Conservation (phyloP, 331 rosid genomes). For the Pyracantha coccinea region DNA sequence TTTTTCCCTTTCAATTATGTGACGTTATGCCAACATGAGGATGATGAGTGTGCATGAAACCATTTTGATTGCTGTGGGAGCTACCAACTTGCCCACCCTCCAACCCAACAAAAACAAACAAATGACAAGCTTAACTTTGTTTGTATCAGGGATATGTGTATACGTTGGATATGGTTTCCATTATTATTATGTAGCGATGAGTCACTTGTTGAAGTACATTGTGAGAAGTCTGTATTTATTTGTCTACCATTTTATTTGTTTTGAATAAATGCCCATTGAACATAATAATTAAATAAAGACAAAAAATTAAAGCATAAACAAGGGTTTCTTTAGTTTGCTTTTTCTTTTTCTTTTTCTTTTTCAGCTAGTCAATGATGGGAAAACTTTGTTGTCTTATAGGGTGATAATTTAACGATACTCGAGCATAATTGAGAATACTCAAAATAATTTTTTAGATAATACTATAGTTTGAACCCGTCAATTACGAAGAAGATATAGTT, state of each 20-base stretch:
- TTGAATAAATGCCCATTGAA: too few relatives aligned
- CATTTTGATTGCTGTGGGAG: not conserved
- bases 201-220: not conserved
- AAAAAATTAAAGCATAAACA: not conserved
- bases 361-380: not conserved
- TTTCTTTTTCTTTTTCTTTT: not conserved
- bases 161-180: not conserved
- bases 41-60: not conserved
- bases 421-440: not conserved
- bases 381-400: not conserved
- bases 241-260: too few relatives aligned
- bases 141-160: not conserved
- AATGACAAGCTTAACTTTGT: not conserved
- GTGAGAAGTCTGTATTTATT: not conserved
- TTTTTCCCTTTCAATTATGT: not conserved
- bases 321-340: not conserved
- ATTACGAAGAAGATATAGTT: not conserved
- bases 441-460: not conserved
- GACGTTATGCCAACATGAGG: not conserved
- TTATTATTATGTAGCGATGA: not conserved
- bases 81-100: not conserved
- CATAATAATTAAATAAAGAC: not conserved
- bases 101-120: not conserved
- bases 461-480: not conserved
- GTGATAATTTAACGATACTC: not conserved